Conservation (phyloP, 495 filamentous ascomycete species). For the Penicillium cataractarum region DNA sequence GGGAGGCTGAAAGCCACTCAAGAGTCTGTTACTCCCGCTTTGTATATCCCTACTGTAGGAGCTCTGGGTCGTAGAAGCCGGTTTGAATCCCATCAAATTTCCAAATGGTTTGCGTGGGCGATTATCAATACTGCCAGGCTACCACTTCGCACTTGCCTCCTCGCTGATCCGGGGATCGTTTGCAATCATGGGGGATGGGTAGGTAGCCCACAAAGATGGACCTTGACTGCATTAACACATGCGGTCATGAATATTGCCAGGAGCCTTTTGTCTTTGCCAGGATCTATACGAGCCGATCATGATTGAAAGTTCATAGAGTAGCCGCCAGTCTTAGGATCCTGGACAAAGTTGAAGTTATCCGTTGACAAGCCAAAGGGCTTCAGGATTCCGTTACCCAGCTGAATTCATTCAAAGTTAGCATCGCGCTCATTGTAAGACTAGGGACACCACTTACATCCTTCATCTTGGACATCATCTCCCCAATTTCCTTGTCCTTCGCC, state of each 20-base stretch:
- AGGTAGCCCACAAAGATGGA: too few relatives aligned
- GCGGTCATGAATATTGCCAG: too few relatives aligned
- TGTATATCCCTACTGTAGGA: too few relatives aligned
- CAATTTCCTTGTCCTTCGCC: constrained; percentile 83
- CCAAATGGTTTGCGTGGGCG: too few relatives aligned
- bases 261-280: background rate
- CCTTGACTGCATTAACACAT: too few relatives aligned
- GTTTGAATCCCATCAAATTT: too few relatives aligned
- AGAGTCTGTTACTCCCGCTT: too few relatives aligned
- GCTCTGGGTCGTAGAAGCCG: too few relatives aligned
- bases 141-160: background rate
- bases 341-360: constrained; percentile 89
- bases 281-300: constrained; percentile 14
- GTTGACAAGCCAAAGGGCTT: constrained; percentile 93
- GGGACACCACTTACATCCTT: constrained; percentile 66
- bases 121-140: background rate
- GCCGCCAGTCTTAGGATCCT: constrained; percentile 85
- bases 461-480: constrained; percentile 95
- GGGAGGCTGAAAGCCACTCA: too few relatives aligned
- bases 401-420: constrained; percentile 16
- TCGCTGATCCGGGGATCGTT: background rate
- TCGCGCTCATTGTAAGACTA: background rate
- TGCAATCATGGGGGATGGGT: background rate
- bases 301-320: constrained; percentile 86
- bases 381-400: constrained; percentile 87